Evolutionary conservation across 1,284 basidiomycete species (phyloP).

Genomic region (Marasmius fiardii): DNA sequence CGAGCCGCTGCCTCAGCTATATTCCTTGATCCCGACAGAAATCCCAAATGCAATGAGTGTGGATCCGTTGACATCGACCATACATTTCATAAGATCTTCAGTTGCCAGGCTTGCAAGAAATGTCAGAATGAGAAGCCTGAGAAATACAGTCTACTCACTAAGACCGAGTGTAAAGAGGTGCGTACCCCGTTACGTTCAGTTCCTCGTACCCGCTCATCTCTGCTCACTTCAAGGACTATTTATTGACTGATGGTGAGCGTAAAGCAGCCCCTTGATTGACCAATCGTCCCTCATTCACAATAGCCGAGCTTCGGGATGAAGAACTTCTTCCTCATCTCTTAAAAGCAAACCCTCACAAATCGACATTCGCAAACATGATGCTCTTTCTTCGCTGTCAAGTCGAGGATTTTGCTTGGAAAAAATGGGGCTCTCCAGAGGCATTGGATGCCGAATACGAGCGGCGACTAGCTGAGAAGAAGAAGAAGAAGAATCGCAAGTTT

Average conservation of each 20-base stretch:
- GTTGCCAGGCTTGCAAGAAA: conserved; percentile 81
- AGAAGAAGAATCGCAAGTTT: conserved; percentile 92
- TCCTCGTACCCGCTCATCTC: not conserved
- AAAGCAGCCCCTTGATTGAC: not conserved
- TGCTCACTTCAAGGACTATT: conserved; percentile 64
- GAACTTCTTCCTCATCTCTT: conserved; percentile 92
- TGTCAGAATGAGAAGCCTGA: conserved; percentile 91
- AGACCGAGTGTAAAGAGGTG: conserved; percentile 98
- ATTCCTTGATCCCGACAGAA: conserved; percentile 61
- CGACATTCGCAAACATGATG: conserved; percentile 99
- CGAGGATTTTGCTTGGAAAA: conserved; percentile 95
- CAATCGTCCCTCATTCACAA: not conserved
- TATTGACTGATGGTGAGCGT: conserved; percentile 79
- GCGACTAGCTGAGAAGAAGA: conserved; percentile 81
- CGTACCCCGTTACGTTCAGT: conserved; percentile 6
- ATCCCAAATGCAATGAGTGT: conserved; percentile 85
- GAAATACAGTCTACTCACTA: conserved; percentile 92
- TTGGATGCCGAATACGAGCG: conserved; percentile 88
- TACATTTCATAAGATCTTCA: conserved; percentile 77
- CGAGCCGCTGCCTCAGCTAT: conserved; percentile 42
- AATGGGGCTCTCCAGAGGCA: conserved; percentile 94
- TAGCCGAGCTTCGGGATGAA: conserved; percentile 90
- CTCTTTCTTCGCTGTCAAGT: conserved; percentile 93
- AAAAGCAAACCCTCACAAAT: conserved; percentile 95
- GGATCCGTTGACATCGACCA: conserved; percentile 83